Conservation (phyloP, 73 alveolate species). For the Blepharisma japonicum region DNA sequence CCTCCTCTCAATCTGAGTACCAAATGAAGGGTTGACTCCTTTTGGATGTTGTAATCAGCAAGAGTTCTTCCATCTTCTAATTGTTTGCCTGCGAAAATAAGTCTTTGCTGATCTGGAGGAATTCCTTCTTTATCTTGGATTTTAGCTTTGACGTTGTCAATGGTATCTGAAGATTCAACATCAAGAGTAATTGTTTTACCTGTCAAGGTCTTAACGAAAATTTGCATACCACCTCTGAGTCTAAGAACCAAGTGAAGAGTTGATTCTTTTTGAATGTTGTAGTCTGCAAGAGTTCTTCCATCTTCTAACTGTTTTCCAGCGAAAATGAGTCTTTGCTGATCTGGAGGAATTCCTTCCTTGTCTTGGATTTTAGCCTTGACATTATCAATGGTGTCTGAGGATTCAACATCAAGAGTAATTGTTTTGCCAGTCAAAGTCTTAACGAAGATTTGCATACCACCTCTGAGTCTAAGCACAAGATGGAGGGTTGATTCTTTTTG, state of each 20-base stretch:
- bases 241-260: constrained; percentile 32
- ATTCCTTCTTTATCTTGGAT: constrained; percentile 28
- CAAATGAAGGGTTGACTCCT: constrained; percentile 22
- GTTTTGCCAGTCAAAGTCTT: constrained; percentile 37
- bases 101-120: constrained; percentile 23
- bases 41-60: constrained; percentile 26
- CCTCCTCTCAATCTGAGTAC: constrained; percentile 1
- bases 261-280: constrained; percentile 41
- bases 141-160: constrained; percentile 23
- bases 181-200: constrained; percentile 18
- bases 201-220: constrained; percentile 10
- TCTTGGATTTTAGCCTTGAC: constrained; percentile 38
- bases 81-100: constrained; percentile 11
- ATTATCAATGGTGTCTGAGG: constrained; percentile 29
- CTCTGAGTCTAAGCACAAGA: not conserved
- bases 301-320: constrained; percentile 44
- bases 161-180: constrained; percentile 23
- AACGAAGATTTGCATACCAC: constrained; percentile 33
- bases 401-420: constrained; percentile 39
- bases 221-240: constrained; percentile 32
- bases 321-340: constrained; percentile 34
- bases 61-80: constrained; percentile 22
- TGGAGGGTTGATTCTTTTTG: constrained; percentile 26
- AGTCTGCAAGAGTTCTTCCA: constrained; percentile 35
- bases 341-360: constrained; percentile 37